Evolutionary conservation across 129 eudicot genomes (phyloP).

Genomic region (Centella asiatica): DNA sequence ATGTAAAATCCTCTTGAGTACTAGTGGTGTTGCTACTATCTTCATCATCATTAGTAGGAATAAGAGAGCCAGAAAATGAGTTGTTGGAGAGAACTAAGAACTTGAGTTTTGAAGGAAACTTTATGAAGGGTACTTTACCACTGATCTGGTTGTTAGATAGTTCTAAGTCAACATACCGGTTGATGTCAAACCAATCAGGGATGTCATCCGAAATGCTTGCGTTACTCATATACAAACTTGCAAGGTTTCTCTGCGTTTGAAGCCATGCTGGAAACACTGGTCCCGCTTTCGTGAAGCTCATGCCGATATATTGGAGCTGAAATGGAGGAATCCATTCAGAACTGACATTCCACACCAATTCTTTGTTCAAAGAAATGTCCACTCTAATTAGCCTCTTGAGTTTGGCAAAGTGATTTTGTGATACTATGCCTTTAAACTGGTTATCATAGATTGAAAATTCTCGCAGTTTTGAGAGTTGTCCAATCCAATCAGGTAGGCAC

Average conservation of each 20-base stretch:
- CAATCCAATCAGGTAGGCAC: constrained; percentile 32
- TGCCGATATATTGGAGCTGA: neutral
- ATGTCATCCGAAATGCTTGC: neutral
- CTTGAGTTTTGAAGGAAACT: neutral
- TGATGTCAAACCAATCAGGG: constrained; percentile 9
- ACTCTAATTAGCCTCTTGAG: constrained; percentile 25
- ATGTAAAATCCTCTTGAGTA: too few relatives aligned
- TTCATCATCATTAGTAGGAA: too few relatives aligned
- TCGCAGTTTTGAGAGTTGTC: constrained; percentile 29
- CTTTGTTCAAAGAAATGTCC: constrained; percentile 27
- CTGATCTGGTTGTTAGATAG: neutral
- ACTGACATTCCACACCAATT: constrained; percentile 22
- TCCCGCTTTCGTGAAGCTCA: neutral
- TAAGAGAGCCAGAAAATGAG: too few relatives aligned
- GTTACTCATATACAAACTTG: neutral
- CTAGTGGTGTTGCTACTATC: too few relatives aligned
- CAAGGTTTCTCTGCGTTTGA: neutral
- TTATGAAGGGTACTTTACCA: neutral
- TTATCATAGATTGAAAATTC: too few relatives aligned
- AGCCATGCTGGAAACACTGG: constrained; percentile 5
- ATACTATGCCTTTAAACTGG: constrained; percentile 22
- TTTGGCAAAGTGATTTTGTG: constrained; percentile 33
- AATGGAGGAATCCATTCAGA: constrained; percentile 19
- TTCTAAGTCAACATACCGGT: neutral
- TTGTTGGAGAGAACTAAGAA: neutral